Conservation (phyloP, 352 stramenopile genomes). For the Pythium phragmiticola region DNA sequence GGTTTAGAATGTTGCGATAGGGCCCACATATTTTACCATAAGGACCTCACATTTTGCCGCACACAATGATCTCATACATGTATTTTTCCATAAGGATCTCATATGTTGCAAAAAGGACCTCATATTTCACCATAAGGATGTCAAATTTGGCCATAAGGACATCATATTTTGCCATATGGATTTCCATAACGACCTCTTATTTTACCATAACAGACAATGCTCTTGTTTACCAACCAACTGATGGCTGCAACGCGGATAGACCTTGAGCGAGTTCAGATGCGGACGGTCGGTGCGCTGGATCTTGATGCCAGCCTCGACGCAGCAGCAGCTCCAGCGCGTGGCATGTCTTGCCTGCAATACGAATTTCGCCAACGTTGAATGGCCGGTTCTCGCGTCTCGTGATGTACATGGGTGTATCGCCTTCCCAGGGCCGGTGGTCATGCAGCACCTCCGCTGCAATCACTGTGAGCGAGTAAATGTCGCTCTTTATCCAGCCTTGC, state of each 20-base stretch:
- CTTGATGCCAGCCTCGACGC: slow-evolving; percentile 8
- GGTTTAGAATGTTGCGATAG: too few species aligned
- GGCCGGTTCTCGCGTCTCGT: background rate
- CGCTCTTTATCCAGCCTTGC: slow-evolving; percentile 5
- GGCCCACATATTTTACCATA: background rate
- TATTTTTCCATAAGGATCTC: background rate
- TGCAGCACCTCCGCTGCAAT: slow-evolving; percentile 1
- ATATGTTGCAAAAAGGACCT: background rate
- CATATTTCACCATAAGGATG: background rate
- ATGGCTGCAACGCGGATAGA: background rate
- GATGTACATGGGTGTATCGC: slow-evolving; percentile 8
- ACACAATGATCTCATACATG: background rate
- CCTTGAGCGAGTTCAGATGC: slow-evolving; percentile 2
- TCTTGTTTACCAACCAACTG: background rate
- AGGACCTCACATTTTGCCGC: too few species aligned
- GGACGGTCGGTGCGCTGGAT: background rate
- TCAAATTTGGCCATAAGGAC: background rate
- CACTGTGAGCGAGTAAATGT: slow-evolving; percentile 7
- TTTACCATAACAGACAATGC: background rate
- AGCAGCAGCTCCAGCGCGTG: slow-evolving; percentile 1
- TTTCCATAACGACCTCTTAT: background rate
- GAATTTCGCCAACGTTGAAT: background rate
- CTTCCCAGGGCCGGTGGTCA: slow-evolving; percentile 7
- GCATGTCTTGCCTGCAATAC: background rate
- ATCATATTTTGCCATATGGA: background rate